Percentiles rank a stretch among this genome's conserved stretches.
Evolutionary conservation across 371 early-diverging fungal genomes (phyloP).

Genomic region (Blakeslea trispora): DNA sequence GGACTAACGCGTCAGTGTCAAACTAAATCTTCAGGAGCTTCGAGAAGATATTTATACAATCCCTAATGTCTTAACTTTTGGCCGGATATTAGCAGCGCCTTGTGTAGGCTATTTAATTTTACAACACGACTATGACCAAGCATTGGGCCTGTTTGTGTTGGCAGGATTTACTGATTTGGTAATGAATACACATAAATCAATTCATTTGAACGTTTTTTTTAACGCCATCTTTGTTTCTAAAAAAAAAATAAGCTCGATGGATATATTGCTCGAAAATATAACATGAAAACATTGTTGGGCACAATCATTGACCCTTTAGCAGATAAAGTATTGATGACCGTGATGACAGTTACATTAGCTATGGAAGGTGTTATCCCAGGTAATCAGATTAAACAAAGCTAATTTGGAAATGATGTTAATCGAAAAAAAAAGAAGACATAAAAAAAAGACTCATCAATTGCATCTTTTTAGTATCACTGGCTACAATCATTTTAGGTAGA

Average conservation of each 20-base stretch:
- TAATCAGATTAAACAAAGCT: slow-evolving; percentile 22
- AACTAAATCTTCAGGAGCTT: slow-evolving; percentile 8
- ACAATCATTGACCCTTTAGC: slow-evolving; percentile 96
- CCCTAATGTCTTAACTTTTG: slow-evolving; percentile 85
- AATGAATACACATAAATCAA: slow-evolving; percentile 18
- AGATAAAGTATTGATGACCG: slow-evolving; percentile 94
- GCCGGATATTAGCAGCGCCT: slow-evolving; percentile 78
- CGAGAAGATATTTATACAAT: slow-evolving; percentile 87
- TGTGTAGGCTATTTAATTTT: slow-evolving; percentile 88
- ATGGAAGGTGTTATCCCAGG: slow-evolving; percentile 78
- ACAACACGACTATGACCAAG: slow-evolving; percentile 66
- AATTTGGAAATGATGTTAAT: neutral
- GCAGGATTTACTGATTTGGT: slow-evolving; percentile 88
- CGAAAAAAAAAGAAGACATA: no score
- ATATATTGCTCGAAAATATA: slow-evolving; percentile 86
- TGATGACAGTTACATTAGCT: slow-evolving; percentile 80
- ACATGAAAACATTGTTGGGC: slow-evolving; percentile 86
- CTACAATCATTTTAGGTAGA: slow-evolving; percentile 83
- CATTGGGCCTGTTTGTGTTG: slow-evolving; percentile 73
- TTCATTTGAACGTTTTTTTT: slow-evolving; percentile 9
- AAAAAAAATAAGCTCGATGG: slow-evolving; percentile 77
- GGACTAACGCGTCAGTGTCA: neutral
- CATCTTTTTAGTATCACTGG: slow-evolving; percentile 63
- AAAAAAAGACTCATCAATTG: neutral
- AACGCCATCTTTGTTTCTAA: neutral